Percentiles rank a stretch among this genome's conserved stretches.
Evolutionary conservation across 306 rosid genomes (phyloP).

Genomic region (Trifolium dubium): DNA sequence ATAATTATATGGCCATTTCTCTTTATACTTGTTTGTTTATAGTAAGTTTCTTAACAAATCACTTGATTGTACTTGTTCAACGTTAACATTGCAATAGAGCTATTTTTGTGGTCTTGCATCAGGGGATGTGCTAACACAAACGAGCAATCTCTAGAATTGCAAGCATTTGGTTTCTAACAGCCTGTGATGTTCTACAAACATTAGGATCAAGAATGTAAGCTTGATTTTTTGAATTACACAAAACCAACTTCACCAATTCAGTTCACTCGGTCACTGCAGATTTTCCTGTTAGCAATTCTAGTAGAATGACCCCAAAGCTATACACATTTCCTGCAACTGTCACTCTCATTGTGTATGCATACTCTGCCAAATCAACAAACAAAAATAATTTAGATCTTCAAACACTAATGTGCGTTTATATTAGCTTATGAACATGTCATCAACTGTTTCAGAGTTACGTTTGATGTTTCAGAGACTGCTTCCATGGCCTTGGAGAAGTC

Average conservation of each 20-base stretch:
- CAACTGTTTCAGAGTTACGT: constrained; percentile 48
- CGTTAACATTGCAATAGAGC: no score
- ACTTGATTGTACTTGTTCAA: no score
- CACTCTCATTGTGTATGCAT: constrained; percentile 88
- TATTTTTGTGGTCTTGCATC: constrained; percentile 89
- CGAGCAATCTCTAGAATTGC: constrained; percentile 69
- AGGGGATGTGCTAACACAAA: constrained; percentile 66
- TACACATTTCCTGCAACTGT: constrained; percentile 81
- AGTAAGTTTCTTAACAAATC: no score
- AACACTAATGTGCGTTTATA: constrained; percentile 21
- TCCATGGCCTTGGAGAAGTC: constrained; percentile 78
- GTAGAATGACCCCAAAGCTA: constrained; percentile 83
- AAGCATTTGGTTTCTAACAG: constrained; percentile 74
- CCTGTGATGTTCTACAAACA: constrained; percentile 67
- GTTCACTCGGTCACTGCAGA: constrained; percentile 76
- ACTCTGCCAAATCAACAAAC: constrained; percentile 64
- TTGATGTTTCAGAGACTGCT: constrained; percentile 63
- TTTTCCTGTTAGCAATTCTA: constrained; percentile 86
- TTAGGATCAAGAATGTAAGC: constrained; percentile 67
- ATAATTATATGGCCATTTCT: no score
- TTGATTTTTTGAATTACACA: constrained; percentile 50
- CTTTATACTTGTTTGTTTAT: no score
- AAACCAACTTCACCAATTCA: constrained; percentile 82
- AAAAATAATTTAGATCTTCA: constrained; percentile 10
- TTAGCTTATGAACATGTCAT: no score